Evolutionary conservation across 352 stramenopile species (phyloP).

Genomic region (Blastocystis hominis): DNA sequence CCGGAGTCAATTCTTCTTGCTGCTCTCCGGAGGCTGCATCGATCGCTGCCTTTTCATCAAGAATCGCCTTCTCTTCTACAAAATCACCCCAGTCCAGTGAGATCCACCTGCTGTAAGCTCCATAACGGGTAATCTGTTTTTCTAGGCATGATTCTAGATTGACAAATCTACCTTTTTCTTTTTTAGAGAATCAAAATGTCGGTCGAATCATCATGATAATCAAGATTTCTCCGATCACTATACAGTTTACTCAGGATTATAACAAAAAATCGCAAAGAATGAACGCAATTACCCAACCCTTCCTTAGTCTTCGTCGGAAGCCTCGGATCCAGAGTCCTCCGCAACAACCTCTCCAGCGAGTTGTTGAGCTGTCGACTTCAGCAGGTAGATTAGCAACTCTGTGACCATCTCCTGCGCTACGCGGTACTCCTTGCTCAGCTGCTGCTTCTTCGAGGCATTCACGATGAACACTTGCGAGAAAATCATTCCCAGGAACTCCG

Average conservation of each 20-base stretch:
- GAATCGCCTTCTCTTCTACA: conserved; percentile 16
- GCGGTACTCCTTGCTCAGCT: not conserved
- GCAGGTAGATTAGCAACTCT: conserved; percentile 6
- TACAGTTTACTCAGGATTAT: too few relatives aligned
- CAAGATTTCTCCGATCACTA: too few relatives aligned
- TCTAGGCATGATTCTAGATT: not conserved
- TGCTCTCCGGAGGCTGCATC: not conserved
- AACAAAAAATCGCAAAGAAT: too few relatives aligned
- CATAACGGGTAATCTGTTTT: not conserved
- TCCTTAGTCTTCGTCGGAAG: not conserved
- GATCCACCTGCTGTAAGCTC: not conserved
- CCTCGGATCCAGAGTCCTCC: not conserved
- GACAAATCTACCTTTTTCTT: too few relatives aligned
- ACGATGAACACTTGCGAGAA: not conserved
- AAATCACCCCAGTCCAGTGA: not conserved
- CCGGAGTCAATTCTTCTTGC: not conserved
- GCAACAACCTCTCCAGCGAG: not conserved
- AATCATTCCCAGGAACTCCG: conserved; percentile 13
- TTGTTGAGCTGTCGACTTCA: not conserved
- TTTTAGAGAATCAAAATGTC: too few relatives aligned
- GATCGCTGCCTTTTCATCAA: not conserved
- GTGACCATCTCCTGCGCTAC: not conserved
- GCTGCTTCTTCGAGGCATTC: not conserved
- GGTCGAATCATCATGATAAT: too few relatives aligned
- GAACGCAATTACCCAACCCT: too few relatives aligned